A percentile compares a stretch with the other conserved stretches of the same genome.
phyloP scores from a whole-genome alignment of 768 basidiomycete genomes.

The Punctularia strigosozonata region DNA sequence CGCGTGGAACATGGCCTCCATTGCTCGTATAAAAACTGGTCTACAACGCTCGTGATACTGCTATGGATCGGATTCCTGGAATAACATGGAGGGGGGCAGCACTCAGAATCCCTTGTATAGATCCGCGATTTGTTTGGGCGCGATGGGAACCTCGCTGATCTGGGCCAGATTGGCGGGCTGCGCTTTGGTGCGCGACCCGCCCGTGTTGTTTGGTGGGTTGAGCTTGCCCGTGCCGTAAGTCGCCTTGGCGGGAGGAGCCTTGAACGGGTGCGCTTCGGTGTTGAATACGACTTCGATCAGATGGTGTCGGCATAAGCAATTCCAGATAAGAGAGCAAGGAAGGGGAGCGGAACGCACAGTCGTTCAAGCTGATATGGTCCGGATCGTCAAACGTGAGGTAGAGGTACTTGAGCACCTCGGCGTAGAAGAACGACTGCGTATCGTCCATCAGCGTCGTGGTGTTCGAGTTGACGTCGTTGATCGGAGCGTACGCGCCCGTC shows the following conservation, averaged over 20 bases:
- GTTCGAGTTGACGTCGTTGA: conserved; percentile 43
- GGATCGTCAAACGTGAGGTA: conserved; percentile 72
- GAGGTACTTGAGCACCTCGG: conserved; percentile 67
- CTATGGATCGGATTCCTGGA: no score
- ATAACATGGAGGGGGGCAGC: no score
- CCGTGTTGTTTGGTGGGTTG: no score
- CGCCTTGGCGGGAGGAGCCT: conserved; percentile 34
- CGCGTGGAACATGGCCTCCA: no score
- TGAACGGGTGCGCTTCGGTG: conserved; percentile 62
- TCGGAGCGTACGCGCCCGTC: conserved; percentile 39
- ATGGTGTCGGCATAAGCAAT: background rate
- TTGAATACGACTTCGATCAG: conserved; percentile 30
- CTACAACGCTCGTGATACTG: no score
- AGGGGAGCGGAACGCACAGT: conserved; percentile 41
- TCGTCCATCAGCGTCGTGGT: conserved; percentile 38
- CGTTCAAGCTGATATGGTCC: conserved; percentile 46
- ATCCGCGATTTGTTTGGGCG: no score
- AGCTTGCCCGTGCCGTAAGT: conserved; percentile 22
- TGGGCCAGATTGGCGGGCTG: no score
- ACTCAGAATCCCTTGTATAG: no score
- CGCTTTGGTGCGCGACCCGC: no score
- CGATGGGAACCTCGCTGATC: no score
- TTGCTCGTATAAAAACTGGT: no score
- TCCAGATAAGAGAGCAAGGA: background rate
- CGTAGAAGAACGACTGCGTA: conserved; percentile 62